Evolutionary conservation across 306 rosid species (phyloP).

Genomic region (Comarum palustre): DNA sequence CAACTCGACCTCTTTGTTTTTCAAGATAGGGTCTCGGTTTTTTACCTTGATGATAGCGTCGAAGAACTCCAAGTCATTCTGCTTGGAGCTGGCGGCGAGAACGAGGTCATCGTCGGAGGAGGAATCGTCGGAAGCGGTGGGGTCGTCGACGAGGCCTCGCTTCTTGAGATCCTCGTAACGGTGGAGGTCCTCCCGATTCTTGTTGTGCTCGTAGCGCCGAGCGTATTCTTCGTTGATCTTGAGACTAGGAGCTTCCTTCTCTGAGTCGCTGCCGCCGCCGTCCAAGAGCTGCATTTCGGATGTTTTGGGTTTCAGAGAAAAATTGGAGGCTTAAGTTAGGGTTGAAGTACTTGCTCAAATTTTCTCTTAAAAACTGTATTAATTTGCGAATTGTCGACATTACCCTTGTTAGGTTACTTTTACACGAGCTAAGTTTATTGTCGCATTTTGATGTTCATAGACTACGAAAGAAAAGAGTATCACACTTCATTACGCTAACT

Average conservation of each 20-base stretch:
- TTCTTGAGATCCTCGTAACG: constrained; percentile 69
- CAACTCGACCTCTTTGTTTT: constrained; percentile 51
- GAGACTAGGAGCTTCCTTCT: constrained; percentile 48
- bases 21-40: constrained; percentile 62
- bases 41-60: constrained; percentile 65
- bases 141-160: constrained; percentile 55
- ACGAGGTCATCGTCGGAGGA: neutral
- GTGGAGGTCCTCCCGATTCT: constrained; percentile 81
- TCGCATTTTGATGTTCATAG: no score
- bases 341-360: no score
- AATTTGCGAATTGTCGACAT: no score
- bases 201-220: constrained; percentile 61
- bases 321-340: neutral
- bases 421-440: no score
- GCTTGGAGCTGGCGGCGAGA: constrained; percentile 17
- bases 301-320: neutral
- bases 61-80: constrained; percentile 46
- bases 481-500: no score
- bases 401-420: no score
- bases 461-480: no score
- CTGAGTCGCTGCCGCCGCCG: constrained; percentile 49
- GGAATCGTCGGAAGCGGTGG: constrained; percentile 2
- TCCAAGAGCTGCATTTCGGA: constrained; percentile 40
- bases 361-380: no score
- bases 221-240: constrained; percentile 53